phyloP scores from a whole-genome alignment of 495 filamentous ascomycete species.

The Collariella sp. region DNA sequence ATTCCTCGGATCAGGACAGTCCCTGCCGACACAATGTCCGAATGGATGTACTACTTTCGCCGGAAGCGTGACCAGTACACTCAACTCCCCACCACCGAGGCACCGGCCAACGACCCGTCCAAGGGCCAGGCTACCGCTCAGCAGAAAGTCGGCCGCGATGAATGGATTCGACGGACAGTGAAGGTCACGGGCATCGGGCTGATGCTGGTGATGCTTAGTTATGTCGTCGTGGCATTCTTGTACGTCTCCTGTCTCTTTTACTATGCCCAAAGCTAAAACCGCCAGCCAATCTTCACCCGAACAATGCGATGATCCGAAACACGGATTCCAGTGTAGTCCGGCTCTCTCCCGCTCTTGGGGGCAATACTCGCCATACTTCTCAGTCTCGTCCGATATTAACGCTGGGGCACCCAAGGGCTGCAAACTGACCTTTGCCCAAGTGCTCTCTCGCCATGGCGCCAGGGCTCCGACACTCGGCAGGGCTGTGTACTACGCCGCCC shows the following conservation, averaged over 20 bases:
- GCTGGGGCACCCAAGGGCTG: conserved; percentile 52
- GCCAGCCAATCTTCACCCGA: neutral
- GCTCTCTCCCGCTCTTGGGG: conserved; percentile 67
- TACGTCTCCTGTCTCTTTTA: neutral
- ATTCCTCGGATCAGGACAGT: neutral
- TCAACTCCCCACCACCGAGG: neutral
- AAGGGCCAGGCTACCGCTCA: neutral
- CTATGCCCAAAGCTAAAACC: neutral
- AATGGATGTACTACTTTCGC: neutral
- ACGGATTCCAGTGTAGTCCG: conserved; percentile 49
- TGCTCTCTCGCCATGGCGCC: conserved; percentile 78
- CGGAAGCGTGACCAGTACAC: too few relatives aligned
- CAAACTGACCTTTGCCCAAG: conserved; percentile 64
- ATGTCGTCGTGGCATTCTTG: conserved; percentile 1
- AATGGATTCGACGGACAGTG: neutral
- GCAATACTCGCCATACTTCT: conserved; percentile 78
- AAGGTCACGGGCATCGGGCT: neutral
- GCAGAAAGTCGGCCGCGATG: neutral
- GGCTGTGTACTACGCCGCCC: conserved; percentile 44
- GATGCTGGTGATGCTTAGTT: neutral
- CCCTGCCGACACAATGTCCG: neutral
- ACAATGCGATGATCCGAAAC: conserved; percentile 49
- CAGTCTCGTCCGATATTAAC: conserved; percentile 55
- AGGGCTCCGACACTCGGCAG: conserved; percentile 64
- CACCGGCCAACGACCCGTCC: too few relatives aligned